phyloP scores from a whole-genome alignment of 2,329 filamentous ascomycete genomes.

The Trichoderma harzianum region DNA sequence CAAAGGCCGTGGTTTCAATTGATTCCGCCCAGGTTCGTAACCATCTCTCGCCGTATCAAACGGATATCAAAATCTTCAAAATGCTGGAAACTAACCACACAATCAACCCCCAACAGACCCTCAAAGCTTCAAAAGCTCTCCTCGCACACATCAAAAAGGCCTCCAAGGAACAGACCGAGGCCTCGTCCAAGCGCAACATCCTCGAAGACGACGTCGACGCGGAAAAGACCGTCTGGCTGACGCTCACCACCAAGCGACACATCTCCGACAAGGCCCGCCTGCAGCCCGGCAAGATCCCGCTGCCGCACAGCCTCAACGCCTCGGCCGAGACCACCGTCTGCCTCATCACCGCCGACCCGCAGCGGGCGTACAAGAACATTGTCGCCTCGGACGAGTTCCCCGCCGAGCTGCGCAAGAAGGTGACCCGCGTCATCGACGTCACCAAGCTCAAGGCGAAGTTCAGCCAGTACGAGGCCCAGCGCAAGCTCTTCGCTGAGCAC shows the following conservation, averaged over 20 bases:
- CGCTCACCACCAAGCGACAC: conserved; percentile 62
- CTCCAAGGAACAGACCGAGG: conserved; percentile 44
- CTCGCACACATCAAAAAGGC: conserved; percentile 59
- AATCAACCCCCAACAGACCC: conserved; percentile 38
- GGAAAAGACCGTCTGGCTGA: conserved; percentile 59
- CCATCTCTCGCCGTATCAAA: not conserved
- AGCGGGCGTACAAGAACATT: conserved; percentile 87
- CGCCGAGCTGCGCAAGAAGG: conserved; percentile 59
- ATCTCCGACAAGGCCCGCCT: conserved; percentile 70
- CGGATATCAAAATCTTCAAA: not conserved
- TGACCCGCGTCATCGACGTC: conserved; percentile 75
- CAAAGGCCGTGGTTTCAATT: conserved; percentile 34
- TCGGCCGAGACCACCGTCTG: conserved; percentile 68
- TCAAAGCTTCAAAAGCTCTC: conserved; percentile 62
- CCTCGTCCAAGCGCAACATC: conserved; percentile 53
- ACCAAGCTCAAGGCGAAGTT: conserved; percentile 79
- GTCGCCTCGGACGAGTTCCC: conserved; percentile 72
- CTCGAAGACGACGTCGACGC: conserved; percentile 45
- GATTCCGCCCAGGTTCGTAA: conserved; percentile 41
- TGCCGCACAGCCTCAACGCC: conserved; percentile 73
- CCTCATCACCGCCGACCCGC: conserved; percentile 76
- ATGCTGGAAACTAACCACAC: conserved; percentile 15
- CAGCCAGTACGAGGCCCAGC: conserved; percentile 80
- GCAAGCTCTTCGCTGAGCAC: conserved; percentile 80
- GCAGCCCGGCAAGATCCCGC: conserved; percentile 77